Percentiles rank a stretch among this genome's conserved stretches.
Conservation (phyloP, 2,329 filamentous ascomycete genomes). For the Arthrobotrys conoides region DNA sequence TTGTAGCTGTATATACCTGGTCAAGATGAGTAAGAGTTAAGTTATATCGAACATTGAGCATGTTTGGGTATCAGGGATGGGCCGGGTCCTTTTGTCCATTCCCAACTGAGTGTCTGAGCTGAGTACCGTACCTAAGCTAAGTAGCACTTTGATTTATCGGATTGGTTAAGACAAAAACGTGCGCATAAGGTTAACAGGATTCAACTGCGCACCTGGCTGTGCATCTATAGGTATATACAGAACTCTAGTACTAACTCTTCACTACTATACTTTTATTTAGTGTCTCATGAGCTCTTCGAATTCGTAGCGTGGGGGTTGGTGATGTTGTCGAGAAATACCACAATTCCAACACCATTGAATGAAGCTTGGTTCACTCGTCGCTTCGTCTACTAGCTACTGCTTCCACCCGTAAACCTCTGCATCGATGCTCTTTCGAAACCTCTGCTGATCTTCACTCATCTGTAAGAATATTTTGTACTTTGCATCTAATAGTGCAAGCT, state of each 20-base stretch:
- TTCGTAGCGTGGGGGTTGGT: no score
- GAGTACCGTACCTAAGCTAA: no score
- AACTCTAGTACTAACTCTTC: neutral
- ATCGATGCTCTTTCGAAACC: constrained; percentile 84
- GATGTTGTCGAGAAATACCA: constrained; percentile 4
- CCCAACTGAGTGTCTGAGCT: no score
- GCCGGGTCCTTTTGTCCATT: neutral
- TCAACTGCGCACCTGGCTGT: no score
- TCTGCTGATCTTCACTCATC: constrained; percentile 87
- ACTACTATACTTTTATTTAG: no score
- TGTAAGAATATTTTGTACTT: constrained; percentile 98
- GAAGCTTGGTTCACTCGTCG: neutral
- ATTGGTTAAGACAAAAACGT: neutral
- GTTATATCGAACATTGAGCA: neutral
- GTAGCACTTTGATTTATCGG: neutral
- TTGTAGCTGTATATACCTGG: neutral
- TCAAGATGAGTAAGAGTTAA: neutral
- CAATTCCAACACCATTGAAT: constrained; percentile 13
- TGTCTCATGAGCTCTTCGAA: no score
- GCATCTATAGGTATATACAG: no score
- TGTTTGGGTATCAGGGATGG: neutral
- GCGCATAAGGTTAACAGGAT: neutral
- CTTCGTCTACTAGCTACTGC: neutral
- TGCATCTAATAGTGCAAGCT: constrained; percentile 84
- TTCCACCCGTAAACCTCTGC: constrained; percentile 70